Percentiles rank a stretch among this genome's conserved stretches.
Conservation (phyloP, 73 alveolate genomes). For the Vitrella brassicaformis region DNA sequence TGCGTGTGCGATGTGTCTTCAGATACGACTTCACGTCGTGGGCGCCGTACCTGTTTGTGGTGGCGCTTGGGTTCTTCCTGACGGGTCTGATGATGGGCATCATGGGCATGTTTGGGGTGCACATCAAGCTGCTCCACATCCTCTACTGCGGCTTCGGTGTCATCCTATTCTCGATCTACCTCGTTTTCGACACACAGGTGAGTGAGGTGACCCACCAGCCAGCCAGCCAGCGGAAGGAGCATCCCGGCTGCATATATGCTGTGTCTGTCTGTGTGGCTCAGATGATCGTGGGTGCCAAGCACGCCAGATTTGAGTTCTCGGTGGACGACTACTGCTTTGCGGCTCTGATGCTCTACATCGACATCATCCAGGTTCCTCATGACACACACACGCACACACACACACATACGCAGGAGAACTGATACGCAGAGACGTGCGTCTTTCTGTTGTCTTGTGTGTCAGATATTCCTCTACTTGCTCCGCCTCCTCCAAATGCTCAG, state of each 20-base stretch:
- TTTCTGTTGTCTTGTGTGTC: no score
- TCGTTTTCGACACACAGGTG: conserved; percentile 78
- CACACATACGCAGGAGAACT: no score
- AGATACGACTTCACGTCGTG: conserved; percentile 59
- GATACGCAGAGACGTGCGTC: no score
- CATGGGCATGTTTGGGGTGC: background rate
- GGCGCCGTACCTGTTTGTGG: conserved; percentile 22
- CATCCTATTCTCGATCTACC: conserved; percentile 56
- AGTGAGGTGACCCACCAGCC: no score
- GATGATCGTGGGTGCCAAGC: conserved; percentile 56
- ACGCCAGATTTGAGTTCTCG: conserved; percentile 34
- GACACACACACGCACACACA: no score
- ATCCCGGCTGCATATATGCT: no score
- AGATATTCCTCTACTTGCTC: no score
- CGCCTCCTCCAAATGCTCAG: no score
- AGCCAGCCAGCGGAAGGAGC: no score
- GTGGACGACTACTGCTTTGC: conserved; percentile 44
- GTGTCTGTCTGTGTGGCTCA: no score
- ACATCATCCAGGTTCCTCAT: conserved; percentile 43
- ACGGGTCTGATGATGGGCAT: background rate
- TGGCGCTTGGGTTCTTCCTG: background rate
- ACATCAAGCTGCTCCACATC: conserved; percentile 4
- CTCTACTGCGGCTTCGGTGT: conserved; percentile 48
- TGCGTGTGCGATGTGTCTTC: no score
- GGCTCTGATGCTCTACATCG: conserved; percentile 44